Evolutionary conservation across 257 asterid species (phyloP), one percentile per base, ranked within the genome.

Genomic region (Eucommia ulmoides): DNA sequence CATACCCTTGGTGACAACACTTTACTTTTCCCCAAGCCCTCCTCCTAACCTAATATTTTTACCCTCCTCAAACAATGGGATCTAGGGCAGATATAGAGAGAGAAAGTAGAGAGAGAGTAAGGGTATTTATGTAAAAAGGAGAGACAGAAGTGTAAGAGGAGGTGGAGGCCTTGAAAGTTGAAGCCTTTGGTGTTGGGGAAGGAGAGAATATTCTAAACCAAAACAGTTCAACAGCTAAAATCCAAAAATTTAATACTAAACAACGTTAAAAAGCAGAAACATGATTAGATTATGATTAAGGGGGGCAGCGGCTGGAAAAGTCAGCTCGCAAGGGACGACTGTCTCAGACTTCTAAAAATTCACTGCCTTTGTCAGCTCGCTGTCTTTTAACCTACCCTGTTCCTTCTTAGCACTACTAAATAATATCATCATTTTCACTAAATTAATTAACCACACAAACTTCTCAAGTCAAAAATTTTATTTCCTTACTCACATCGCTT

Each of bases 261-360:
- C 72, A 63, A 85, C 58, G 22, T 57, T 62, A 45, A 33, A 79
- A 79, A 67, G 76, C 67, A 60, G 58, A 79, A 62, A 61, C 73
- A 81, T 85, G 51, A 82, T 86, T 80, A 77, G 83, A 86, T 77
- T 86, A 86, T 80, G 81, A 77, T 82, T 82, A 69, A 69, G 55
- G 35, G 59, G n/a, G n/a, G n/a, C n/a, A n/a, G 66, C 52, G 17
- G 54, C 75, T 76, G 80, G 60, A 59, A 72, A 79, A 78, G 94
- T 79, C 92, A 85, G 94, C 94, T 82, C 94, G 70, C 91, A 82
- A 82, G 54, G 61, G 77, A 79, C 82, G 88, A 77, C 91, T 63
- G 67, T 7, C 83, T 60, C 92, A 26, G 61, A 57, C 54, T 76
- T 70, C 86, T n/a, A 82, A 75, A 85, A 71, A 77, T 82, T 82